These are phyloP conservation scores for Globisporangium parvum DNA, from an alignment of 352 stramenopile genomes.

Conservation along the genomic window DNA sequence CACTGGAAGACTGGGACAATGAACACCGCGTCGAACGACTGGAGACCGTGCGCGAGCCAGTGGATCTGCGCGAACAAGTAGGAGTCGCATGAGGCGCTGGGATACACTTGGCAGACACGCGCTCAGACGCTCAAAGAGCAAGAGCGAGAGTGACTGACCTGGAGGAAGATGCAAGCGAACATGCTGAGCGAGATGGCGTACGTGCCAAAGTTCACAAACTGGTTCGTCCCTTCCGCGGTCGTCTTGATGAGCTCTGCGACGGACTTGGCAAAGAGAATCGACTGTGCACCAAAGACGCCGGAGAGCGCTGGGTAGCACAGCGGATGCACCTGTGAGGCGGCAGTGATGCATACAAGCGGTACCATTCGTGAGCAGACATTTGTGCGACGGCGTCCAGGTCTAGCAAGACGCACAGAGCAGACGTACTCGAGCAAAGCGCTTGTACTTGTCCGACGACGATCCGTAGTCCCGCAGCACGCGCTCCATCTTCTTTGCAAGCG, in stretches of 20 bases:
- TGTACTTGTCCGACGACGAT: constrained; percentile 40
- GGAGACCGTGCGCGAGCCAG: constrained; percentile 77
- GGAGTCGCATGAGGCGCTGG: not conserved
- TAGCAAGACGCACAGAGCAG: not conserved
- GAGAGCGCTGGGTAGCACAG: constrained; percentile 68
- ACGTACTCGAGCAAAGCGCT: constrained; percentile 33
- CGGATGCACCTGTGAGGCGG: constrained; percentile 33
- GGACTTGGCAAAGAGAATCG: constrained; percentile 79
- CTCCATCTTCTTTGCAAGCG: constrained; percentile 42
- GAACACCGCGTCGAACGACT: constrained; percentile 84
- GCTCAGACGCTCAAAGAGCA: no score
- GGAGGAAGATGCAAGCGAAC: constrained; percentile 79
- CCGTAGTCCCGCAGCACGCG: constrained; percentile 30
- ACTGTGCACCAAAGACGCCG: constrained; percentile 74
- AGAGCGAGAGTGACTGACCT: no score
- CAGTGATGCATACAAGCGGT: not conserved
- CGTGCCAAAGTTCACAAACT: constrained; percentile 64
- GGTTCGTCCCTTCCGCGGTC: constrained; percentile 58
- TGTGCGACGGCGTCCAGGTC: no score
- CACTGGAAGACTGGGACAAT: constrained; percentile 84
- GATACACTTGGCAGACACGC: no score
- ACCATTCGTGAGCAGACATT: no score
- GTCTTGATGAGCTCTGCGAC: constrained; percentile 80
- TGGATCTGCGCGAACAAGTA: constrained; percentile 40
- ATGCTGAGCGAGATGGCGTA: constrained; percentile 80